Evolutionary conservation across 2,329 filamentous ascomycete genomes (phyloP).

Genomic region (Zymoseptoria ardabiliae): DNA sequence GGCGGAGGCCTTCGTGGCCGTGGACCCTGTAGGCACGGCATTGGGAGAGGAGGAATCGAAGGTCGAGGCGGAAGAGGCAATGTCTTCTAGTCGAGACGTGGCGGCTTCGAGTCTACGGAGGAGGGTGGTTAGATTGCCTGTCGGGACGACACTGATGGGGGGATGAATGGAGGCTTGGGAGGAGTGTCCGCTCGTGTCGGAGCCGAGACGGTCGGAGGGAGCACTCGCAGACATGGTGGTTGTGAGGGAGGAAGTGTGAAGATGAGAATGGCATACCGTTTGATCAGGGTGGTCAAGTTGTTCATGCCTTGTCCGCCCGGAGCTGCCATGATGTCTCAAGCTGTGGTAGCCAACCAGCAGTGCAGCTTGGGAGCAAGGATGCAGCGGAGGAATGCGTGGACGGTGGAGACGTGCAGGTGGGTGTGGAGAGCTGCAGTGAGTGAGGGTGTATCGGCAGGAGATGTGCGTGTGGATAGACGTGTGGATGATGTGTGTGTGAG

Average conservation of each 20-base stretch:
- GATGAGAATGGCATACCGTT: constrained; percentile 56
- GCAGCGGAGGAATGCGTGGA: background rate
- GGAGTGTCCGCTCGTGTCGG: background rate
- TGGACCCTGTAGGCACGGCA: constrained; percentile 5
- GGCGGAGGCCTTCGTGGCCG: constrained; percentile 25
- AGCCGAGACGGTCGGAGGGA: constrained; percentile 2
- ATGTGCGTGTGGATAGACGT: background rate
- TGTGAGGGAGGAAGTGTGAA: background rate
- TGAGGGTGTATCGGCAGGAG: background rate
- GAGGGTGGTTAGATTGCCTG: constrained; percentile 42
- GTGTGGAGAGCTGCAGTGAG: background rate
- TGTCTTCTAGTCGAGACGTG: constrained; percentile 91
- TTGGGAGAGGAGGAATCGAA: constrained; percentile 40
- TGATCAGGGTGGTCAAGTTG: constrained; percentile 94
- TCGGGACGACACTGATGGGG: constrained; percentile 3
- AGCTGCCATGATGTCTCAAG: constrained; percentile 3
- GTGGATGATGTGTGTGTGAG: background rate
- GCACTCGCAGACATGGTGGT: constrained; percentile 4
- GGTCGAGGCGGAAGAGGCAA: constrained; percentile 64
- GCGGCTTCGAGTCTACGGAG: constrained; percentile 82
- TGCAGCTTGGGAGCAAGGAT: background rate
- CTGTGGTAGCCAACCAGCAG: background rate
- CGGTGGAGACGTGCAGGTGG: background rate
- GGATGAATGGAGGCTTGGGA: background rate
- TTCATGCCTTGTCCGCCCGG: constrained; percentile 62